Conservation (phyloP, 2,329 filamentous ascomycete species). For the Epichloe festucae region DNA sequence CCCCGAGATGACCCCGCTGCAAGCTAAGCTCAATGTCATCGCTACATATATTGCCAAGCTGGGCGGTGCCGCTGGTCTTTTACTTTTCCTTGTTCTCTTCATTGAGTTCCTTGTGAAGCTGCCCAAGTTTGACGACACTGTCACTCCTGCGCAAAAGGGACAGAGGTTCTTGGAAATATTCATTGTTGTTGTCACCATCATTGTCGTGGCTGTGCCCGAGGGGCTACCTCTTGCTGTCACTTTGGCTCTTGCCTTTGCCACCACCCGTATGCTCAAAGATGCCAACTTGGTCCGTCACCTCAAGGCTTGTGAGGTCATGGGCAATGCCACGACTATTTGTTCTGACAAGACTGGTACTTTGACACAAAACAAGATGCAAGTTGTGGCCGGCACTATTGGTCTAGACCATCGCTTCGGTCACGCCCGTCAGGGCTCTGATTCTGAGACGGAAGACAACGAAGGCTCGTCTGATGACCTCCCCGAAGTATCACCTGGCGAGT, state of each 20-base stretch:
- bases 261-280: conserved; percentile 63
- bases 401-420: conserved; percentile 42
- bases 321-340: conserved; percentile 60
- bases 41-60: conserved; percentile 69
- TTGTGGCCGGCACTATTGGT: conserved; percentile 48
- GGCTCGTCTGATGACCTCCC: conserved; percentile 16
- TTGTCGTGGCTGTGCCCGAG: conserved; percentile 69
- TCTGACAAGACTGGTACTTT: conserved; percentile 57
- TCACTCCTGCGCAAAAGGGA: conserved; percentile 58
- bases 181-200: conserved; percentile 67
- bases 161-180: conserved; percentile 66
- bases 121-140: conserved; percentile 30
- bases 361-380: conserved; percentile 57
- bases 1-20: conserved; percentile 62
- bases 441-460: conserved; percentile 13
- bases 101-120: conserved; percentile 72
- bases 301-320: conserved; percentile 71
- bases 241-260: conserved; percentile 62
- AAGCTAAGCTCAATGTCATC: conserved; percentile 62
- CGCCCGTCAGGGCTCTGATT: conserved; percentile 13
- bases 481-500: conserved; percentile 32
- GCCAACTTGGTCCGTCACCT: conserved; percentile 66
- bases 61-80: conserved; percentile 61
- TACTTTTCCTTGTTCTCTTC: conserved; percentile 73
- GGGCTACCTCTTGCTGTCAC: conserved; percentile 69